Evolutionary conservation across 2,329 filamentous ascomycete species (phyloP).

Genomic region (Dryadomyces sulphureus): DNA sequence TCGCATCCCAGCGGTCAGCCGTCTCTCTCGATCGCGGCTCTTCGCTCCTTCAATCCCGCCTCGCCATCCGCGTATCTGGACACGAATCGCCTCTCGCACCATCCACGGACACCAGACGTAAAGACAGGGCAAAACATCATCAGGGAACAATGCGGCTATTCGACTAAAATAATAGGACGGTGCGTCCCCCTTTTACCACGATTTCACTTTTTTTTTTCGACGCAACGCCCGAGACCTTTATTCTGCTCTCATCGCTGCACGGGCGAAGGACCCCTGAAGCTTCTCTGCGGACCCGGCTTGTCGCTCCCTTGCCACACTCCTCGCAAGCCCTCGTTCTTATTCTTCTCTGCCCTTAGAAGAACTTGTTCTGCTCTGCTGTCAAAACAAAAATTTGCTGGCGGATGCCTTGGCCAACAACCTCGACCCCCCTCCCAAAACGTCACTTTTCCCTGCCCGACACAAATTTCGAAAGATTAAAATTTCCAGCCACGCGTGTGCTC

Average conservation of each 20-base stretch:
- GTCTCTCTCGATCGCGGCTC: constrained; percentile 1
- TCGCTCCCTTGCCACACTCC: neutral
- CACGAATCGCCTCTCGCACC: neutral
- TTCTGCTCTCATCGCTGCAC: neutral
- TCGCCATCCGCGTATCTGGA: neutral
- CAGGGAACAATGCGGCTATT: constrained; percentile 2
- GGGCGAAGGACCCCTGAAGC: neutral
- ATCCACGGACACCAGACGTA: neutral
- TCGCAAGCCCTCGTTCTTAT: neutral
- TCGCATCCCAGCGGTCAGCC: constrained; percentile 2
- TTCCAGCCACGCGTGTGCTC: neutral
- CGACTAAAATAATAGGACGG: constrained; percentile 2
- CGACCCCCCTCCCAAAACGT: neutral
- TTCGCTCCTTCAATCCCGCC: neutral
- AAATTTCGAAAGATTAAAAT: neutral
- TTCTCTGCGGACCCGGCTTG: neutral
- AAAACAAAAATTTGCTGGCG: neutral
- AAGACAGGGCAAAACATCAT: neutral
- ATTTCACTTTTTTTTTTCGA: neutral
- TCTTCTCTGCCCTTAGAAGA: neutral
- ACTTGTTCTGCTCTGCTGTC: no score
- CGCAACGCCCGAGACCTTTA: neutral
- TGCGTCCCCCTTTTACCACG: constrained; percentile 2
- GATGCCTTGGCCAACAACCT: neutral
- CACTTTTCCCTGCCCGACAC: neutral